Base-by-base conservation (phyloP, 2,329 filamentous ascomycete genomes). In the Monilinia aucupariae region DNA sequence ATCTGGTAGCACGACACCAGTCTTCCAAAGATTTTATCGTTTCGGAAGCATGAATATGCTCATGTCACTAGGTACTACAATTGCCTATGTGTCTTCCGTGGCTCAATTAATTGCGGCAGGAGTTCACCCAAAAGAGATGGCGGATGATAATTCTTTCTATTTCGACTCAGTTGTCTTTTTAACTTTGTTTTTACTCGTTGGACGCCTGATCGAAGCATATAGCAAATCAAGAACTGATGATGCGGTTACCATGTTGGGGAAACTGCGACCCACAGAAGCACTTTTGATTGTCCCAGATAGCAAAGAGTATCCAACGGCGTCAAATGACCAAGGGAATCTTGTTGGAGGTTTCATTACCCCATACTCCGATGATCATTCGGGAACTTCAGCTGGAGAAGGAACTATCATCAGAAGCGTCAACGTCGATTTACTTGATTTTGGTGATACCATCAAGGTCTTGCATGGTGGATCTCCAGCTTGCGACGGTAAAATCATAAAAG, bases 21-120 rank as follows among this genome's bases (percentile, higher is more conserved):
- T 96, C 4, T 70, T 90, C 20, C 83, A 88, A 68, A 82, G 92
- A 17, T 92, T 97, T 71, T 91, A 92, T 74, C 86, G 89, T n/a
- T 97, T 97, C 71, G 92, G 92, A 10, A 96, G 92, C 78, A 97
- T 97, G 92, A 96, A 96, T 73, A 88, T 96, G 78, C 82, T 97
- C 64, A 92, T 97, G 76, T 94, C 89, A 9, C 81, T 96, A 2
- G 92, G 92, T 7, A 96, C 92, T 0, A 88, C 85, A 2, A 91
- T 97, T 65, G 92, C 92, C 1, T 96, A 96, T 74, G 79, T 96
- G 66, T 87, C 91, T 0, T 96, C 91, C 0, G 78, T 96, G 30
- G 88, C 85, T 20, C 86, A 96, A 67, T 81, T 97, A 73, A 87
- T 91, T 59, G 83, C 85, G 8, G 83, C 86, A 4, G 82, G 80